Base-by-base conservation (phyloP, 192 early-diverging fungal species). In the Coemansia sp. region DNA sequence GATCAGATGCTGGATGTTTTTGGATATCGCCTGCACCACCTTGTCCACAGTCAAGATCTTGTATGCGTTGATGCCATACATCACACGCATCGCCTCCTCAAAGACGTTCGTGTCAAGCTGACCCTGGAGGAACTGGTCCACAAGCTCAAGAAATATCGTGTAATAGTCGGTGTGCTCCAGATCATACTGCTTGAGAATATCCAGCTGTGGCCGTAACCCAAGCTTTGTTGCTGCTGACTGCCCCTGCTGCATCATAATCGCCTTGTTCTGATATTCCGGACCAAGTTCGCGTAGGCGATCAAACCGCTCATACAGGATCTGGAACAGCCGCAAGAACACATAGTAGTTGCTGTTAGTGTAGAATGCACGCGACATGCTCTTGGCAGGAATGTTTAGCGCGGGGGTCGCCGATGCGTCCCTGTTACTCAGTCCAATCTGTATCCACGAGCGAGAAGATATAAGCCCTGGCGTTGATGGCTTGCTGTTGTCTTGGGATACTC, bases 11-110 rank as follows among this genome's bases (percentile, higher is more conserved):
- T 89, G 87, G 44, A 89, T 89, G 74, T 92, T 90, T 82, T 98
- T 99, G 5, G 90, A 84, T 56, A 96, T 77, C 9, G 86, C 81
- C 69, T 90, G 89, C 23, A 93, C 85, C 38, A 97, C 84, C 71
- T 94, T 95, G 77, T 98, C 96, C 9, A 98, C 80, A 0, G 95
- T 96, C 62, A 97, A 92, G 23, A 94, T 85, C 48, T 91, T 71
- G 69, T 97, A 97, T 0, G 93, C 98, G 47, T 93, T 88, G 49
- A 93, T 97, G 16, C 91, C 89, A 79, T 93, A 98, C 76, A 99
- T 79, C 40, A 89, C 86, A 0, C 98, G 90, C 44, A 89, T 79
- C 40, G 85, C 85, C 61, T 99, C 96, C 68, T 99, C 98, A 86
- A 93, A 99, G 62, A 84, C 82, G 41, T 80, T 82, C 21, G 86